Conservation (phyloP, 192 early-diverging fungal species). For the Chytriomyces sp. region DNA sequence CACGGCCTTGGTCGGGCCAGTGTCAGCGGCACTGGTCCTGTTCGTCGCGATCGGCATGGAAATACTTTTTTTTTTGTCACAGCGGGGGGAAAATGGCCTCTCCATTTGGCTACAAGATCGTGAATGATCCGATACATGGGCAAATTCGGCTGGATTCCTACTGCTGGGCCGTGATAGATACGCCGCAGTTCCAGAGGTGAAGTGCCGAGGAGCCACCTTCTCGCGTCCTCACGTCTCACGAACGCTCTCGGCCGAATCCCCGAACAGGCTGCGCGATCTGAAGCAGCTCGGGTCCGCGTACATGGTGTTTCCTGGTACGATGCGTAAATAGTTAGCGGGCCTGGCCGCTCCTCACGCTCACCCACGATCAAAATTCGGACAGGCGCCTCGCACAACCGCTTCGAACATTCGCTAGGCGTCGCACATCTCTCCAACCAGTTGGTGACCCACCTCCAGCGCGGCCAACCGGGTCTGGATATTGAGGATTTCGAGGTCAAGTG, state of each 20-base stretch:
- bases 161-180: conserved; percentile 79
- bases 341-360: neutral
- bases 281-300: conserved; percentile 89
- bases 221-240: neutral
- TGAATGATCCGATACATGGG: conserved; percentile 79
- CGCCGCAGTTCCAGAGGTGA: conserved; percentile 89
- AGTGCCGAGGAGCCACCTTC: neutral
- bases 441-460: conserved; percentile 66
- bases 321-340: no score
- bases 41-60: no score
- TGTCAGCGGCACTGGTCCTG: no score
- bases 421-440: conserved; percentile 77
- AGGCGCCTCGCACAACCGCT: conserved; percentile 93
- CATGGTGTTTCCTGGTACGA: conserved; percentile 76
- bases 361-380: conserved; percentile 4
- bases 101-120: no score
- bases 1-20: neutral
- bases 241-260: neutral
- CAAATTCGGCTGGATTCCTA: conserved; percentile 71
- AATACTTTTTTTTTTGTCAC: no score
- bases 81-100: no score
- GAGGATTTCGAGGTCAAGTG: conserved; percentile 79
- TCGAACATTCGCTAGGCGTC: conserved; percentile 93
- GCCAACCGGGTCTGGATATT: conserved; percentile 81
- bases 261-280: conserved; percentile 72